Percentiles rank a stretch among this genome's conserved stretches.
These are phyloP conservation scores for Skeletonema grethae DNA, from an alignment of 108 stramenopile genomes.

Conservation along the genomic window DNA sequence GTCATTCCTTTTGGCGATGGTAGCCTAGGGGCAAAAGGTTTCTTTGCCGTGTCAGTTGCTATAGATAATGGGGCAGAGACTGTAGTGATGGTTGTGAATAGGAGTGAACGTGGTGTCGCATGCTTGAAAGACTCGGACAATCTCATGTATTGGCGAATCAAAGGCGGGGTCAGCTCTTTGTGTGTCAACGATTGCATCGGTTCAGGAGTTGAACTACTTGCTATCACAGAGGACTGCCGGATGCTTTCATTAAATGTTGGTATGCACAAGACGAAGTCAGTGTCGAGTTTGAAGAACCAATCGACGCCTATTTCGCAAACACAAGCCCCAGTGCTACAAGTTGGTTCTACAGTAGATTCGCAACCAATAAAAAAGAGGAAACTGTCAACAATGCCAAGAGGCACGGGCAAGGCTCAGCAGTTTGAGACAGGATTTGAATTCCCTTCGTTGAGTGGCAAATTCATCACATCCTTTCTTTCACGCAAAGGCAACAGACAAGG, in stretches of 20 bases:
- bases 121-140: constrained; percentile 10
- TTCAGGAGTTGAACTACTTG: constrained; percentile 25
- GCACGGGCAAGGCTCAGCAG: constrained; percentile 7
- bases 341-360: constrained; percentile 9
- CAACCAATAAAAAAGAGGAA: constrained; percentile 37
- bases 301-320: constrained; percentile 14
- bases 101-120: constrained; percentile 24
- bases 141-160: constrained; percentile 31
- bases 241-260: constrained; percentile 31
- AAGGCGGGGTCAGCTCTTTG: constrained; percentile 34
- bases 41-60: constrained; percentile 26
- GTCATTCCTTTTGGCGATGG: constrained; percentile 25
- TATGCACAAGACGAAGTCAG: background rate
- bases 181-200: constrained; percentile 17
- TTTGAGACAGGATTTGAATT: constrained; percentile 52
- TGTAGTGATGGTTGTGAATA: constrained; percentile 27
- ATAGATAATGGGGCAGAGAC: constrained; percentile 18
- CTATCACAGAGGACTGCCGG: constrained; percentile 34
- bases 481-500: constrained; percentile 20
- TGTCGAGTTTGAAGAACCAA: background rate
- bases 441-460: constrained; percentile 56
- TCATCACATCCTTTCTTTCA: constrained; percentile 61
- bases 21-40: constrained; percentile 16
- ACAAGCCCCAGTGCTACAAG: constrained; percentile 31
- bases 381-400: constrained; percentile 29